Evolutionary conservation across 2,329 filamentous ascomycete species (phyloP).

Genomic region (Hypoxylon sp.): DNA sequence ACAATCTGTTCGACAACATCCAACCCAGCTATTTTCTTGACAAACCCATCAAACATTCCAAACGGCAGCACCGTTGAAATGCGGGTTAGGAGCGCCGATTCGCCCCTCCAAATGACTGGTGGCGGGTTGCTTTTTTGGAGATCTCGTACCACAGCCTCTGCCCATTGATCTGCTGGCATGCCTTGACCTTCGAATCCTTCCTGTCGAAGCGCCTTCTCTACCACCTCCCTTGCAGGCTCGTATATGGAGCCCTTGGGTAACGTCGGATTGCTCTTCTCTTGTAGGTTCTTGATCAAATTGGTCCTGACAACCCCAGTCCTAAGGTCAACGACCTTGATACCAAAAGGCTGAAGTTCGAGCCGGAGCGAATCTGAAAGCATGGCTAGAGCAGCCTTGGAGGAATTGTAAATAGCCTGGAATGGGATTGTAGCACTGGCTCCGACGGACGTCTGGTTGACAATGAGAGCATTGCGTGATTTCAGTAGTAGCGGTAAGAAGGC

Average conservation of each 20-base stretch:
- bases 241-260: slow-evolving; percentile 40
- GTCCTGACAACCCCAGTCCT: slow-evolving; percentile 56
- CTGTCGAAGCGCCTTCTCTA: slow-evolving; percentile 30
- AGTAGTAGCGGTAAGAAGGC: slow-evolving; percentile 54
- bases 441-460: slow-evolving; percentile 59
- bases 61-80: slow-evolving; percentile 33
- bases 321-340: slow-evolving; percentile 56
- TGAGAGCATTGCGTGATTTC: slow-evolving; percentile 48
- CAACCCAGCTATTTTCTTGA: slow-evolving; percentile 38
- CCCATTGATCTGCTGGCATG: slow-evolving; percentile 39
- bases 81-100: slow-evolving; percentile 26
- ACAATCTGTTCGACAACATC: slow-evolving; percentile 37
- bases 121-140: slow-evolving; percentile 34
- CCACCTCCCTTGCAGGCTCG: slow-evolving; percentile 25
- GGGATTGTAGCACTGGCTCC: slow-evolving; percentile 52
- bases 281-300: slow-evolving; percentile 40
- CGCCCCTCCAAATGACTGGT: slow-evolving; percentile 39
- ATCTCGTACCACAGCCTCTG: slow-evolving; percentile 33
- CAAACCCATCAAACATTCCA: slow-evolving; percentile 31
- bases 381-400: slow-evolving; percentile 62
- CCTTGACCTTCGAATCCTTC: slow-evolving; percentile 32
- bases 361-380: slow-evolving; percentile 62
- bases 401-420: slow-evolving; percentile 51
- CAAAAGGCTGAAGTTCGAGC: slow-evolving; percentile 62
- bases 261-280: slow-evolving; percentile 48